These are phyloP conservation scores for Haematococcus lacustris DNA, from an alignment of 139 green algal genomes.

Conservation along the genomic window DNA sequence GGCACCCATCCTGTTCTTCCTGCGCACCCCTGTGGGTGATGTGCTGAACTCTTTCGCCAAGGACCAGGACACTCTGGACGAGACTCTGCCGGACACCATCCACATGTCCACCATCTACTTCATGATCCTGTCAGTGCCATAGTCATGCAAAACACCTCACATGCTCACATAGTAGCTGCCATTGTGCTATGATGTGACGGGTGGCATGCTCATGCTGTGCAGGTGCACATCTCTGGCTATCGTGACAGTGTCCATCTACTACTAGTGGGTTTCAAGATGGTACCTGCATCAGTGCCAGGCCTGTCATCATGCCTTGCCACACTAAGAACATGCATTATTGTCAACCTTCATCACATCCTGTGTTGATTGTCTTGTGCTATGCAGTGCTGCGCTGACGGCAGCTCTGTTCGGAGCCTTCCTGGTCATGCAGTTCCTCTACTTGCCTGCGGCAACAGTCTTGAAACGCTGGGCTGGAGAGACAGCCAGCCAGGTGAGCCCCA, in stretches of 20 bases:
- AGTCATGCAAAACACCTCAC: not conserved
- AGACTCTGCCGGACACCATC: slow-evolving; percentile 40
- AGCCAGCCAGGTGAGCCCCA: slow-evolving; percentile 7
- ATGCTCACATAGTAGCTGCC: not conserved
- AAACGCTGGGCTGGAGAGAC: slow-evolving; percentile 56
- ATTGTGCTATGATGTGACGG: not conserved
- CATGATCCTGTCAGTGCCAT: slow-evolving; percentile 12
- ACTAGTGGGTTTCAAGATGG: too few species aligned
- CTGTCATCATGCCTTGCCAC: too few species aligned
- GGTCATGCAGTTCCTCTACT: slow-evolving; percentile 53
- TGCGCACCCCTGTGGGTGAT: slow-evolving; percentile 44
- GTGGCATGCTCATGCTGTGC: not conserved
- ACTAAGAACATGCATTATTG: too few species aligned
- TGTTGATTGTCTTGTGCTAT: too few species aligned
- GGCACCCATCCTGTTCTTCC: slow-evolving; percentile 46
- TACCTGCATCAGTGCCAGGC: too few species aligned
- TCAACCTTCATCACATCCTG: too few species aligned
- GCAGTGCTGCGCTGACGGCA: slow-evolving; percentile 24
- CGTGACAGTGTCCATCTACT: slow-evolving; percentile 37
- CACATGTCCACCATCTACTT: slow-evolving; percentile 50
- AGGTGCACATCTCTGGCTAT: slow-evolving; percentile 37
- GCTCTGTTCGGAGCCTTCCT: slow-evolving; percentile 29
- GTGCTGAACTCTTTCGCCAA: slow-evolving; percentile 46
- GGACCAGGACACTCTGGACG: slow-evolving; percentile 44
- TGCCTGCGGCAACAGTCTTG: slow-evolving; percentile 51